phyloP scores from a whole-genome alignment of 495 filamentous ascomycete genomes.

The Pyrenula massariospora region DNA sequence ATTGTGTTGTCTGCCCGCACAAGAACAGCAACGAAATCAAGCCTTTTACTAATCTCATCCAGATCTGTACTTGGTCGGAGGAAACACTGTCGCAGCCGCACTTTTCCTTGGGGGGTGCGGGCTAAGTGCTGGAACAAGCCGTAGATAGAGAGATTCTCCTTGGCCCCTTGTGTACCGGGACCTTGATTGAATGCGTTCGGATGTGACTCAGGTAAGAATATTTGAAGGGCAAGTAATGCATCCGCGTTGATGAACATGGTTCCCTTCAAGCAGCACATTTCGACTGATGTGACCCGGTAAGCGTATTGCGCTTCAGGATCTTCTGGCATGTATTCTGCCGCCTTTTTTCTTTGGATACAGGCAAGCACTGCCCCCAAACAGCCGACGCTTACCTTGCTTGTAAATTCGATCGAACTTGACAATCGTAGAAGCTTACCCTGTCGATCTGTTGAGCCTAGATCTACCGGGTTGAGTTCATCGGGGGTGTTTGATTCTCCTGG shows the following conservation, averaged over 20 bases:
- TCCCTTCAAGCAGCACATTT: constrained; percentile 67
- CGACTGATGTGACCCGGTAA: constrained; percentile 51
- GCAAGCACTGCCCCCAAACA: constrained; percentile 78
- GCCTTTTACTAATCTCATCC: constrained; percentile 58
- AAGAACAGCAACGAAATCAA: constrained; percentile 56
- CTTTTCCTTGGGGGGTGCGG: constrained; percentile 70
- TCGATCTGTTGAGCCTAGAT: constrained; percentile 34
- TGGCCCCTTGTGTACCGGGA: constrained; percentile 58
- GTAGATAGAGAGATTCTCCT: constrained; percentile 83
- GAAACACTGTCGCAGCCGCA: constrained; percentile 69
- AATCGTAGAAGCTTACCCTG: constrained; percentile 63
- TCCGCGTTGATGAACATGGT: constrained; percentile 81
- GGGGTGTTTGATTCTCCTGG: constrained; percentile 40
- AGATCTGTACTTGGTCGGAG: constrained; percentile 66
- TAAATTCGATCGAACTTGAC: constrained; percentile 63
- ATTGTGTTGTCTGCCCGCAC: constrained; percentile 57
- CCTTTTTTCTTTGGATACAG: constrained; percentile 62
- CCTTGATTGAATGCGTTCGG: constrained; percentile 78
- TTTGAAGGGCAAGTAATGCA: constrained; percentile 71
- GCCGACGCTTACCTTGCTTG: constrained; percentile 62
- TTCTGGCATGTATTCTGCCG: constrained; percentile 43
- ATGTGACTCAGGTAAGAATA: constrained; percentile 73
- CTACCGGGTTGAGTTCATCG: constrained; percentile 30
- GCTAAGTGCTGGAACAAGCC: constrained; percentile 72
- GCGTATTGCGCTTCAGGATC: constrained; percentile 32